A percentile compares a stretch with the other conserved stretches of the same genome.
phyloP scores from a whole-genome alignment of 2,329 filamentous ascomycete genomes.

The Microdochium paspali region DNA sequence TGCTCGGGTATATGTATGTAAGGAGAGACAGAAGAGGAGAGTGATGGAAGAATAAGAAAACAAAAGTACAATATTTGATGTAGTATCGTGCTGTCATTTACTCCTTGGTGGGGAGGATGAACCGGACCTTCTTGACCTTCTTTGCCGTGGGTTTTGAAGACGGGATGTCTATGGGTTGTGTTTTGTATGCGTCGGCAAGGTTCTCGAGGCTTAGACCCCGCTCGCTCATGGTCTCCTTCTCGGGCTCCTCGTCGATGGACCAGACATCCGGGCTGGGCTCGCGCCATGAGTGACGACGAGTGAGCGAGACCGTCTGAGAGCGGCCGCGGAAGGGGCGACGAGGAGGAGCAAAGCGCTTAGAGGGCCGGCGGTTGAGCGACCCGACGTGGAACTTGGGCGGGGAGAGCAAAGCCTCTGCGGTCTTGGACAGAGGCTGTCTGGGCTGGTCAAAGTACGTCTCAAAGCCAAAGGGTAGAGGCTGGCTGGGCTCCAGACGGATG shows the following conservation, averaged over 20 bases:
- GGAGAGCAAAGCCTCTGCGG: constrained; percentile 20
- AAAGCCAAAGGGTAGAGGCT: constrained; percentile 29
- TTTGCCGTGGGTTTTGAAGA: constrained; percentile 32
- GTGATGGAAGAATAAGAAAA: not conserved
- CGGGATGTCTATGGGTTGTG: constrained; percentile 27
- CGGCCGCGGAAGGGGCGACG: constrained; percentile 19
- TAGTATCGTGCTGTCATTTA: constrained; percentile 5
- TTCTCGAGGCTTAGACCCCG: constrained; percentile 23
- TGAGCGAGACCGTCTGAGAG: constrained; percentile 20
- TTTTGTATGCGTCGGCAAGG: constrained; percentile 15
- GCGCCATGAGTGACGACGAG: constrained; percentile 41
- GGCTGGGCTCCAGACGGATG: constrained; percentile 34
- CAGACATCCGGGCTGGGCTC: constrained; percentile 51
- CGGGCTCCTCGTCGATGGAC: constrained; percentile 50
- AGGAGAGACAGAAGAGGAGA: not conserved
- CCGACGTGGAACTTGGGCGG: constrained; percentile 21
- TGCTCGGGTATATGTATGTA: not conserved
- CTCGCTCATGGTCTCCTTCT: constrained; percentile 40
- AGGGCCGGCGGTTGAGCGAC: constrained; percentile 14
- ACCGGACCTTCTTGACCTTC: constrained; percentile 40
- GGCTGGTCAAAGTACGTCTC: constrained; percentile 30
- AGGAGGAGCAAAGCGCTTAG: constrained; percentile 19
- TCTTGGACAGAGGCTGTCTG: constrained; percentile 18
- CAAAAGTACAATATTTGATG: not conserved
- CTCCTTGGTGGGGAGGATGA: constrained; percentile 37